Base-by-base conservation (phyloP, 2,329 filamentous ascomycete genomes). In the Fusarium sp. region DNA sequence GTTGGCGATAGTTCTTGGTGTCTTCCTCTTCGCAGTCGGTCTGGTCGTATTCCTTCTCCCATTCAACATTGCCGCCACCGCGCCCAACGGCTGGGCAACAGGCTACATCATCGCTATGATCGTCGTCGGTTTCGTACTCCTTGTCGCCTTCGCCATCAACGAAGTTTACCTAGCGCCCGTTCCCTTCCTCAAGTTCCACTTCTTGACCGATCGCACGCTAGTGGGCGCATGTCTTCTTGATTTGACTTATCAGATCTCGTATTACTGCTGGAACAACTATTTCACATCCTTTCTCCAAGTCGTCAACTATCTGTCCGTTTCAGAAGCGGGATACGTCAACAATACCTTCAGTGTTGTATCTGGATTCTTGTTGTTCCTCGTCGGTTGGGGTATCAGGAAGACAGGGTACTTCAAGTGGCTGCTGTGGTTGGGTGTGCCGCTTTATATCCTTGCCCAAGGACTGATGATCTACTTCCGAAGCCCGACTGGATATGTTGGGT, bases 41-140 rank as follows among this genome's bases (percentile, higher is more conserved):
- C 81, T 90, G 16, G 81, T 84, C 2, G 75, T 90, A 9, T 89
- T 92, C 73, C 79, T 92, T 7, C 83, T 93, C 0, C 90, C 90
- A 0, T 88, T 93, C 73, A 90, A 84, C 3, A 81, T 92, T 12
- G 83, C 85, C 16, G 67, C 72, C 13, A 69, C 74, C 1, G 83
- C 85, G 0, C 83, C 82, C 10, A 75, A 85, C 30, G 84, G 82
- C 6, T 89, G 87, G 87, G 77, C 77, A 21, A 83, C 84, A 1
- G 80, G 77, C 20, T 84, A 85, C 66, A 88, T 90, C 71, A 85
- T 90, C 56, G 80, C 83, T 45, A 89, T 90, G 87, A 83, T 85
- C 20, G 82, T 90, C 0, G 76, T 92, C 13, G 91, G 91, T 7
- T 82, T 87, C 20, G 71, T 89, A 0, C 83, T 87, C 25, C 80